A percentile compares a stretch with the other conserved stretches of the same genome.
Conservation (phyloP, 176 grass and related monocot genomes). For the Carex littledalei region DNA sequence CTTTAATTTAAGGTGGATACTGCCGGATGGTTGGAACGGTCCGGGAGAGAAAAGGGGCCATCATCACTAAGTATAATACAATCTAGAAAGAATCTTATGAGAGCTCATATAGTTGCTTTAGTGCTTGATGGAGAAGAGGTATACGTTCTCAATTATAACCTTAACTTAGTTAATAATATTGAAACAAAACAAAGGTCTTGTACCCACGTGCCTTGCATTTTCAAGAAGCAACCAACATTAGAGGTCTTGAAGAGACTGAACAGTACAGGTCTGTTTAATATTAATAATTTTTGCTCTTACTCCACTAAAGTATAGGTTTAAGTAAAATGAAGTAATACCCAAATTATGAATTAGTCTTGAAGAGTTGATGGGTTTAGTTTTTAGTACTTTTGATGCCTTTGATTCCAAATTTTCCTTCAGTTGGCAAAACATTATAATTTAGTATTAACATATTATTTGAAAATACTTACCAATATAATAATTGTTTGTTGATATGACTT, state of each 20-base stretch:
- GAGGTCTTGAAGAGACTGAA: not conserved
- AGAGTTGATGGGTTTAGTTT: not conserved
- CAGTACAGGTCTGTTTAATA: not conserved
- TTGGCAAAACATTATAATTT: not conserved
- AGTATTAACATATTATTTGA: not conserved
- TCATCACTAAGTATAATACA: conserved; percentile 79
- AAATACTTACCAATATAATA: not conserved
- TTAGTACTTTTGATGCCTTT: not conserved
- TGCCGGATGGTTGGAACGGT: conserved; percentile 84
- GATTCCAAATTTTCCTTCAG: not conserved
- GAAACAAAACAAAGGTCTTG: not conserved
- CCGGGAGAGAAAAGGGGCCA: conserved; percentile 96
- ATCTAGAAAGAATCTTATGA: conserved; percentile 95
- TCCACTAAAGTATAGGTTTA: not conserved
- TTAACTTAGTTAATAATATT: conserved; percentile 1
- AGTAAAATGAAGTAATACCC: not conserved
- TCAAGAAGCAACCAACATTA: not conserved
- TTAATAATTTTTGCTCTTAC: not conserved
- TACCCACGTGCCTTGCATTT: not conserved
- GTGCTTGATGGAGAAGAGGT: conserved; percentile 95
- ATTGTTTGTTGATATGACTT: not conserved
- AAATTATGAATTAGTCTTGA: not conserved
- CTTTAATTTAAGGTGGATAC: conserved; percentile 69
- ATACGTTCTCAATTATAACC: conserved; percentile 10
- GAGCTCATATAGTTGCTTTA: conserved; percentile 92